These are phyloP conservation scores for Boletellus ananiceps DNA, from an alignment of 768 basidiomycete species.

Conservation along the genomic window DNA sequence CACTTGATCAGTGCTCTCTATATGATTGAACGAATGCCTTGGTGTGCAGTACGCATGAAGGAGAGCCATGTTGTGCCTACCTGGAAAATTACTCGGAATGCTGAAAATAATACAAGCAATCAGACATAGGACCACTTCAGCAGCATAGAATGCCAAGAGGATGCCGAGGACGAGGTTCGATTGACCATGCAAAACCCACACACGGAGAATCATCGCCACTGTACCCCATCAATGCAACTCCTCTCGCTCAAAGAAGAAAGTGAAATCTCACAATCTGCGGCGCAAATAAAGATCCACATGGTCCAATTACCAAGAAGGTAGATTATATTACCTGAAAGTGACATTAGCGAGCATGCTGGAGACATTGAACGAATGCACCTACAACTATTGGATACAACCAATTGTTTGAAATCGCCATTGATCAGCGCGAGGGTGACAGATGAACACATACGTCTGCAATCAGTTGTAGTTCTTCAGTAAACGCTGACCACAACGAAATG, in stretches of 20 bases:
- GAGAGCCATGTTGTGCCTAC: neutral
- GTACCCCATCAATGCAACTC: neutral
- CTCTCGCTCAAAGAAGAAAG: neutral
- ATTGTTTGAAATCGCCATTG: no score
- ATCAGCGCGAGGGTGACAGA: neutral
- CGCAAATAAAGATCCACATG: neutral
- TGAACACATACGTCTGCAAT: neutral
- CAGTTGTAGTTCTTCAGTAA: neutral
- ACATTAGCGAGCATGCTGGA: neutral
- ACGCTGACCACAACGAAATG: neutral
- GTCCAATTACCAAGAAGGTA: neutral
- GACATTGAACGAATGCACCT: neutral
- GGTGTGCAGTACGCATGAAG: neutral
- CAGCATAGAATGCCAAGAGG: neutral
- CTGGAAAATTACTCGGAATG: neutral
- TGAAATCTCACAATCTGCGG: neutral
- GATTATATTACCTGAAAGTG: neutral
- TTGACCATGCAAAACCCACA: neutral
- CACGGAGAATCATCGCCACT: neutral
- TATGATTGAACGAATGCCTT: neutral
- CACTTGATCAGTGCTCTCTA: neutral
- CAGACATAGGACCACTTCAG: neutral
- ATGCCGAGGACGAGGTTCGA: neutral
- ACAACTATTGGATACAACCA: neutral
- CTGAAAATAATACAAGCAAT: neutral